phyloP scores from a whole-genome alignment of 1,284 basidiomycete species.

The Ganoderma boninense region DNA sequence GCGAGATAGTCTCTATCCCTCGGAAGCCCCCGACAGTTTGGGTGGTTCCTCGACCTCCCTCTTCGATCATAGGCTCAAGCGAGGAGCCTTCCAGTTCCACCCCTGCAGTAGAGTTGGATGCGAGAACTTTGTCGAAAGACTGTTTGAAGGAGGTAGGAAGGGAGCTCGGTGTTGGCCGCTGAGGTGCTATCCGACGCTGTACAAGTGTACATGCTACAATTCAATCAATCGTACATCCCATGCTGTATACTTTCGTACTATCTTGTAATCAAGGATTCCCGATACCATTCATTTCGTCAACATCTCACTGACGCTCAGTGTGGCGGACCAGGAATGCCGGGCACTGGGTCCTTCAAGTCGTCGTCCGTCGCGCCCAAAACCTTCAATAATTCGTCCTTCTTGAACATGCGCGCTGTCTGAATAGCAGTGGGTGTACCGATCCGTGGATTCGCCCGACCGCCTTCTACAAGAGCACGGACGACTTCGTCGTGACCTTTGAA shows the following conservation, averaged over 20 bases:
- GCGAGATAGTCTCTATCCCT: slow-evolving; percentile 79
- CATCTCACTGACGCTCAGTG: slow-evolving; percentile 13
- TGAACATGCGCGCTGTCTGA: slow-evolving; percentile 75
- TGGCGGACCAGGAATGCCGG: slow-evolving; percentile 35
- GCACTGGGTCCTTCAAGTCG: slow-evolving; percentile 48
- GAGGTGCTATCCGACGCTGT: neutral
- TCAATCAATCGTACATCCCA: slow-evolving; percentile 12
- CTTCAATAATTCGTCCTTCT: slow-evolving; percentile 59
- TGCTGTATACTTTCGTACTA: slow-evolving; percentile 21
- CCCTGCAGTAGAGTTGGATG: slow-evolving; percentile 63
- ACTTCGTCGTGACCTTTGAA: slow-evolving; percentile 79
- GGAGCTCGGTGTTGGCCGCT: slow-evolving; percentile 65
- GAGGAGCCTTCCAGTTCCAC: slow-evolving; percentile 41
- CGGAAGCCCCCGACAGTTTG: slow-evolving; percentile 74
- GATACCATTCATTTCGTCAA: neutral
- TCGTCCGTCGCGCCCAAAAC: slow-evolving; percentile 63
- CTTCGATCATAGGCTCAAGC: slow-evolving; percentile 19
- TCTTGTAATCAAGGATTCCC: slow-evolving; percentile 10
- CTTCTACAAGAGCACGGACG: slow-evolving; percentile 64
- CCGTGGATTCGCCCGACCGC: slow-evolving; percentile 70
- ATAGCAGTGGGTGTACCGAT: slow-evolving; percentile 78
- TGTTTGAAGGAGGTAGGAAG: slow-evolving; percentile 78
- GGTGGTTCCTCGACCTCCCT: slow-evolving; percentile 46
- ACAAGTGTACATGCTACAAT: neutral
- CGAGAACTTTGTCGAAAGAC: slow-evolving; percentile 69